Conservation (phyloP, 176 grass and related monocot species). For the Raddia distichophylla region DNA sequence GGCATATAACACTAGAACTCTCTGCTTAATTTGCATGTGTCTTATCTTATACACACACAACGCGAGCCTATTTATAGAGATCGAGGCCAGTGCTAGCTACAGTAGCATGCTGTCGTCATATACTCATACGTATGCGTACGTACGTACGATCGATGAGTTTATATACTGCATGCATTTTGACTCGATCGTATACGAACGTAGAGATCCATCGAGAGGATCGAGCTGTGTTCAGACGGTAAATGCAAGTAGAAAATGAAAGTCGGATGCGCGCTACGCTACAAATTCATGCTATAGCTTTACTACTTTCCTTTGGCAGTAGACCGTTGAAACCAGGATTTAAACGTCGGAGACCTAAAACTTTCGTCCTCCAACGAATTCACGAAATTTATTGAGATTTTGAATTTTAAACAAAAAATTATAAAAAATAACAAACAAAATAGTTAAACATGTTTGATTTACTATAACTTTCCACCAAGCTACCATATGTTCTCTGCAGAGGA, state of each 20-base stretch:
- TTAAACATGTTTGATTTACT: too few relatives aligned
- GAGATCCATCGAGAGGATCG: background rate
- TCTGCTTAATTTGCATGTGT: background rate
- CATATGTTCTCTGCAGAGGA: too few relatives aligned
- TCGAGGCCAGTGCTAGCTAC: background rate
- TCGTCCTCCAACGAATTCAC: too few relatives aligned
- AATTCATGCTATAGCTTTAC: background rate
- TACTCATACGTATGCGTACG: background rate
- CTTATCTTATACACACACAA: background rate
- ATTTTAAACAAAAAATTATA: too few relatives aligned
- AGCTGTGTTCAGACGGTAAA: background rate
- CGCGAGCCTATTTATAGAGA: constrained; percentile 28
- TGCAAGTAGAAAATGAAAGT: background rate
- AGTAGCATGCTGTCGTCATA: background rate
- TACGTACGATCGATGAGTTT: background rate
- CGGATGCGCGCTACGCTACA: background rate
- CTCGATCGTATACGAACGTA: background rate
- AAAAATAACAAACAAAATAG: too few relatives aligned
- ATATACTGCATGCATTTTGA: background rate
- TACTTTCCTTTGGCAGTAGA: background rate
- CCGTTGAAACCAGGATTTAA: background rate
- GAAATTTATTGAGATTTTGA: too few relatives aligned
- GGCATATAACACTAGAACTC: background rate
- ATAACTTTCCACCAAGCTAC: too few relatives aligned
- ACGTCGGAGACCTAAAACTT: too few relatives aligned